Percentiles rank a stretch among this genome's conserved stretches.
These are phyloP conservation scores for Ulmus americana DNA, from an alignment of 331 rosid species.

Conservation along the genomic window DNA sequence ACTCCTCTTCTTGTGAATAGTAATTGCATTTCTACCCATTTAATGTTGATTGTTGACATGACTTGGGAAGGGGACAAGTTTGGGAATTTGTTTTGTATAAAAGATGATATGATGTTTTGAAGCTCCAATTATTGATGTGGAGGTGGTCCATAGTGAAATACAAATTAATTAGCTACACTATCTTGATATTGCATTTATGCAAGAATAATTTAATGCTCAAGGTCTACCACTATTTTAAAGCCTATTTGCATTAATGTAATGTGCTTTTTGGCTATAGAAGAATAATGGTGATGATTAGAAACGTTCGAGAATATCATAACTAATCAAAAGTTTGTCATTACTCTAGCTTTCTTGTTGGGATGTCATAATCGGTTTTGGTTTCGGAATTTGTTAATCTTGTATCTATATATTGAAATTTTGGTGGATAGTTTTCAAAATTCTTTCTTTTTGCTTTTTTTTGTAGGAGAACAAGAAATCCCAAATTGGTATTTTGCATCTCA, in stretches of 20 bases:
- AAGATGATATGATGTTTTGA: background rate
- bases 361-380: background rate
- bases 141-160: background rate
- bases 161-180: background rate
- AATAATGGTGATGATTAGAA: background rate
- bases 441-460: too few relatives aligned
- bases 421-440: too few relatives aligned
- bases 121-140: background rate
- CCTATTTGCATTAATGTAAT: background rate
- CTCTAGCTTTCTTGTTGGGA: constrained; percentile 8
- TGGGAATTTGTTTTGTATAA: too few relatives aligned
- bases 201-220: background rate
- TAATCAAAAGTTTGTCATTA: background rate
- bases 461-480: too few relatives aligned
- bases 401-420: too few relatives aligned
- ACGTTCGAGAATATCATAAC: background rate
- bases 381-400: background rate
- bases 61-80: background rate
- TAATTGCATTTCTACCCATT: background rate
- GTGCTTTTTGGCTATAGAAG: background rate
- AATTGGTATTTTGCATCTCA: too few relatives aligned
- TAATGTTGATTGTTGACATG: background rate
- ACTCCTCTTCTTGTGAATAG: background rate
- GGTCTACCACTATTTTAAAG: background rate
- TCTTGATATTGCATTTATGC: background rate